Conservation (phyloP, 2,329 filamentous ascomycete genomes). For the Leptographium galeiforme region DNA sequence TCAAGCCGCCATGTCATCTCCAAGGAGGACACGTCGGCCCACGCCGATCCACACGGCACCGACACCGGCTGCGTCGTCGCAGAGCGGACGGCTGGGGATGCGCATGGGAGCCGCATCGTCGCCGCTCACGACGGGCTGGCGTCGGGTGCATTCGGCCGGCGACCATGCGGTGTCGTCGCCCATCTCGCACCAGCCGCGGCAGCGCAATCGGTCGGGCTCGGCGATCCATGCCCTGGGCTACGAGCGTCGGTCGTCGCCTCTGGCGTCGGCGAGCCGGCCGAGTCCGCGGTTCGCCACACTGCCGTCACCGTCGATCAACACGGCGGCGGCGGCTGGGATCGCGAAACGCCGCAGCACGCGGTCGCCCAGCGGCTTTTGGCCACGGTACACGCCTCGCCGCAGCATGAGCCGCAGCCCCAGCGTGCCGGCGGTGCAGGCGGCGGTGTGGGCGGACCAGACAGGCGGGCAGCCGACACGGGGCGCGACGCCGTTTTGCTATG, state of each 20-base stretch:
- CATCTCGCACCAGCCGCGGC: neutral
- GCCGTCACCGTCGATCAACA: slow-evolving; percentile 24
- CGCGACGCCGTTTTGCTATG: slow-evolving; percentile 55
- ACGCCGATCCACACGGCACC: slow-evolving; percentile 39
- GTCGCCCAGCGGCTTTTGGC: slow-evolving; percentile 36
- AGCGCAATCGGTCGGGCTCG: neutral
- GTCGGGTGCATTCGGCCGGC: slow-evolving; percentile 32
- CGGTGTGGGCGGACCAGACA: slow-evolving; percentile 12
- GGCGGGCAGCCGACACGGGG: slow-evolving; percentile 20
- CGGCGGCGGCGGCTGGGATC: slow-evolving; percentile 5
- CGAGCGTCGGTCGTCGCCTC: slow-evolving; percentile 26
- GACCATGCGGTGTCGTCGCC: slow-evolving; percentile 8
- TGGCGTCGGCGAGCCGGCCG: slow-evolving; percentile 14
- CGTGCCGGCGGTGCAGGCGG: slow-evolving; percentile 24
- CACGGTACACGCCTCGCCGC: slow-evolving; percentile 41
- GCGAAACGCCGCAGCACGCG: slow-evolving; percentile 30
- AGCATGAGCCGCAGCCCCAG: slow-evolving; percentile 26
- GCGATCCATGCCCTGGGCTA: slow-evolving; percentile 14
- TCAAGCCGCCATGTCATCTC: neutral
- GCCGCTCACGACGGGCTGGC: slow-evolving; percentile 23
- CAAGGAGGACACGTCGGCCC: slow-evolving; percentile 23
- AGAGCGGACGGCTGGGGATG: slow-evolving; percentile 10
- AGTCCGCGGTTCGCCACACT: slow-evolving; percentile 17
- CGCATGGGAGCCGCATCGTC: slow-evolving; percentile 19
- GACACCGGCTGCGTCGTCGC: slow-evolving; percentile 23